Evolutionary conservation across 805 yeast species (phyloP).

Genomic region (Zygosaccharomyces siamensis): DNA sequence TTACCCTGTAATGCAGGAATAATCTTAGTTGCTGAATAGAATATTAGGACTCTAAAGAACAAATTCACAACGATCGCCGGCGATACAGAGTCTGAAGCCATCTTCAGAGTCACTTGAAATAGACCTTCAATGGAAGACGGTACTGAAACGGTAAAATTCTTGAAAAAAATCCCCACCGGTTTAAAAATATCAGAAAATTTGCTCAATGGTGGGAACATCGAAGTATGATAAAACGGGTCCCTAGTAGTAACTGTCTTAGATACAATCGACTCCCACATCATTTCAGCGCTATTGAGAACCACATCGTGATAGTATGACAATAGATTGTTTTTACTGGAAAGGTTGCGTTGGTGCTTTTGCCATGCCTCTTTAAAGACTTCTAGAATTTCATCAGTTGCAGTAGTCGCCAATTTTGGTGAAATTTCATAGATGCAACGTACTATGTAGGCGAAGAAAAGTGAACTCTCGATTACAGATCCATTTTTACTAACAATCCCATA

Average conservation of each 20-base stretch:
- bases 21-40: slow-evolving; percentile 88
- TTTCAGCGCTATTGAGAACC: slow-evolving; percentile 26
- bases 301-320: slow-evolving; percentile 28
- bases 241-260: slow-evolving; percentile 19
- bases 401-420: slow-evolving; percentile 76
- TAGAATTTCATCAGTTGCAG: slow-evolving; percentile 42
- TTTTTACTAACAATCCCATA: slow-evolving; percentile 78
- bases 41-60: slow-evolving; percentile 80
- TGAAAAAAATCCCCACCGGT: slow-evolving; percentile 30
- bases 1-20: slow-evolving; percentile 65
- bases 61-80: slow-evolving; percentile 77
- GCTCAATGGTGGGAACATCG: slow-evolving; percentile 19
- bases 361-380: slow-evolving; percentile 37
- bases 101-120: slow-evolving; percentile 35
- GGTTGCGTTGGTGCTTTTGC: slow-evolving; percentile 32
- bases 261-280: slow-evolving; percentile 27
- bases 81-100: slow-evolving; percentile 59
- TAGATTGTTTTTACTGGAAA: slow-evolving; percentile 34
- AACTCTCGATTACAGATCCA: slow-evolving; percentile 89
- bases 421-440: slow-evolving; percentile 91
- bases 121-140: slow-evolving; percentile 32
- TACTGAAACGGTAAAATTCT: slow-evolving; percentile 29
- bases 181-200: slow-evolving; percentile 18
- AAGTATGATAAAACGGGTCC: slow-evolving; percentile 16
- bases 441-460: slow-evolving; percentile 81